A percentile compares a stretch with the other conserved stretches of the same genome.
Conservation (phyloP, 805 yeast species). For the Saccharomyces mikatae region DNA sequence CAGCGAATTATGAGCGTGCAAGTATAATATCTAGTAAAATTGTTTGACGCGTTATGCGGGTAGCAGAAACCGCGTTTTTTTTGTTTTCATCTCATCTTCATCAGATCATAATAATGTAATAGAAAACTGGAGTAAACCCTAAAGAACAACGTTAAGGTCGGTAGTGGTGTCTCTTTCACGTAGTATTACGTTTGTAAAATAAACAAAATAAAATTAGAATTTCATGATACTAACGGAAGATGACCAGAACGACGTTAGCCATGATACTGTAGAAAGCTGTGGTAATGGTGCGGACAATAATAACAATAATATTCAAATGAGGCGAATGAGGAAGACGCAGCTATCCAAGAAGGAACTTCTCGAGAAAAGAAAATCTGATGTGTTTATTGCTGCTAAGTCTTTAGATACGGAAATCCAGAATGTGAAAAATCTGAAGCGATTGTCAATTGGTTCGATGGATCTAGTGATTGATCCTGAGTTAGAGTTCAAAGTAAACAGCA, state of each 20-base stretch:
- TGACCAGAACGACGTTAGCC: background rate
- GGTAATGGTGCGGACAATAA: background rate
- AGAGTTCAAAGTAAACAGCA: constrained; percentile 37
- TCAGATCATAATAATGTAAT: background rate
- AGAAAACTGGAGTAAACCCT: background rate
- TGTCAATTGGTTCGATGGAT: constrained; percentile 55
- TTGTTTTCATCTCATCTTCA: background rate
- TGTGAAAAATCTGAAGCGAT: constrained; percentile 64
- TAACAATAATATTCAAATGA: background rate
- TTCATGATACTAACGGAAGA: background rate
- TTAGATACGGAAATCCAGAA: constrained; percentile 67
- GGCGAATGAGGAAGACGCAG: background rate
- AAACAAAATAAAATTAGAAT: background rate
- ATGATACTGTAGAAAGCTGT: background rate
- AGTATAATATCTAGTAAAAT: background rate
- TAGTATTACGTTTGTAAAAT: background rate
- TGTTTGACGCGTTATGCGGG: background rate
- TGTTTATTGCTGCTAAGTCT: constrained; percentile 61
- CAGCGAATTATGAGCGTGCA: background rate
- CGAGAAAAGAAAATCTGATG: constrained; percentile 37
- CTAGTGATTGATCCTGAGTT: constrained; percentile 62
- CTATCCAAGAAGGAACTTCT: background rate
- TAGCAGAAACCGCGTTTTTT: background rate
- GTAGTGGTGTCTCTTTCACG: background rate
- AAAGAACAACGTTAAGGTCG: background rate